Percentiles rank a stretch among this genome's conserved stretches.
phyloP scores from a whole-genome alignment of 2,329 filamentous ascomycete species.

The Dryadomyces quercivorus region DNA sequence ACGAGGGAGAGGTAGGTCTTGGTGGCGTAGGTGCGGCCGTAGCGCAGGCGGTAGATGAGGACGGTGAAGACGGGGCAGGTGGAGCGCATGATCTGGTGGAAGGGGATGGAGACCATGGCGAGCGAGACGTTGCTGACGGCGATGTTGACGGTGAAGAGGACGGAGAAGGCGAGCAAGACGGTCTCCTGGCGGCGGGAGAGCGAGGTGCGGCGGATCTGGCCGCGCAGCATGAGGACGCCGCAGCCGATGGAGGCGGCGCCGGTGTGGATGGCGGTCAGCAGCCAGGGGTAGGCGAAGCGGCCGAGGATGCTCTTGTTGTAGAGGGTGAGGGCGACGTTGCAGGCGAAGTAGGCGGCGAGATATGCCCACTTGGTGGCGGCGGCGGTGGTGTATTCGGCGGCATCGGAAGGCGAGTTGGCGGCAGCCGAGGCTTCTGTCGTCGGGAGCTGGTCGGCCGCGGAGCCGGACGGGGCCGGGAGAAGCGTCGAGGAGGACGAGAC shows the following conservation, averaged over 20 bases:
- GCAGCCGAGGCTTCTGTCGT: not conserved
- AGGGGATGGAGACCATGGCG: constrained; percentile 39
- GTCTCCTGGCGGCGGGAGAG: constrained; percentile 8
- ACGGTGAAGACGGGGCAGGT: constrained; percentile 50
- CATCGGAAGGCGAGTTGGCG: constrained; percentile 1
- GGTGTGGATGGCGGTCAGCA: constrained; percentile 13
- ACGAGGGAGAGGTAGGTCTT: constrained; percentile 47
- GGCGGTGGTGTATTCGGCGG: constrained; percentile 18
- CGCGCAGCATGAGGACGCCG: constrained; percentile 10
- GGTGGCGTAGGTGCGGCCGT: constrained; percentile 39
- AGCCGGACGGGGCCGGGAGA: not conserved
- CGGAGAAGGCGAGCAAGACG: constrained; percentile 10
- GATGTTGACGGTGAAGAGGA: constrained; percentile 15
- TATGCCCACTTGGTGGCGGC: constrained; percentile 14
- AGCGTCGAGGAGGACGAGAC: not conserved
- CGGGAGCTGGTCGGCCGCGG: not conserved
- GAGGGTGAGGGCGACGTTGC: constrained; percentile 14
- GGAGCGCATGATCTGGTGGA: constrained; percentile 53
- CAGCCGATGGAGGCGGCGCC: constrained; percentile 13
- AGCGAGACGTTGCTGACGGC: constrained; percentile 14
- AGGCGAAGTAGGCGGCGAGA: constrained; percentile 15
- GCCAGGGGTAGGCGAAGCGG: constrained; percentile 13
- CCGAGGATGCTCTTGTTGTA: constrained; percentile 15
- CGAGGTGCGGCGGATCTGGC: constrained; percentile 7
- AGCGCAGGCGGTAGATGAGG: constrained; percentile 45